phyloP scores from a whole-genome alignment of 116 monocot genomes.

The Iris pallida region DNA sequence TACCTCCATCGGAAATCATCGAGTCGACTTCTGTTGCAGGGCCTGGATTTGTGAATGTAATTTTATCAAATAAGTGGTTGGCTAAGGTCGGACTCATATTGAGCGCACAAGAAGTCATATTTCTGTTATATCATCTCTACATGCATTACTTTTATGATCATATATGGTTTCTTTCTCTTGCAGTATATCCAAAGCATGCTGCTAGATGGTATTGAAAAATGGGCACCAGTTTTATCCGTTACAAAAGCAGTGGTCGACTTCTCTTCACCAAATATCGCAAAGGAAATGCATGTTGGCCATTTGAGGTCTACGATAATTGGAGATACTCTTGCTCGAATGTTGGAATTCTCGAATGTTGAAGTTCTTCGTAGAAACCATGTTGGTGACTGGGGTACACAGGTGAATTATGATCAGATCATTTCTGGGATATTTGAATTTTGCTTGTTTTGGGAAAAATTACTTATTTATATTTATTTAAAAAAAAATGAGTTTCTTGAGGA shows the following conservation, averaged over 20 bases:
- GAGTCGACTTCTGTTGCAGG: slow-evolving; percentile 85
- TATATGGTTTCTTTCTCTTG: slow-evolving; percentile 8
- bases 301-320: slow-evolving; percentile 96
- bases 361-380: slow-evolving; percentile 94
- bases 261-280: slow-evolving; percentile 96
- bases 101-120: background rate
- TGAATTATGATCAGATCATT: slow-evolving; percentile 8
- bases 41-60: slow-evolving; percentile 86
- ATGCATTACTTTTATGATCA: background rate
- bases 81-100: slow-evolving; percentile 54
- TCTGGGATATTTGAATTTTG: no score
- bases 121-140: background rate
- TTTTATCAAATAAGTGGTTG: slow-evolving; percentile 69
- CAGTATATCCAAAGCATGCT: slow-evolving; percentile 85
- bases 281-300: slow-evolving; percentile 99
- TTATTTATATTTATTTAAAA: no score
- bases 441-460: no score
- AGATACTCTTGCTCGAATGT: slow-evolving; percentile 84
- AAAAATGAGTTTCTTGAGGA: no score
- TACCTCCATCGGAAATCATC: slow-evolving; percentile 72
- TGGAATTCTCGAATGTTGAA: slow-evolving; percentile 91
- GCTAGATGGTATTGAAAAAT: slow-evolving; percentile 61
- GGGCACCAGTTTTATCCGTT: slow-evolving; percentile 78
- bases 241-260: slow-evolving; percentile 81
- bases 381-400: slow-evolving; percentile 98